Evolutionary conservation across 1,284 basidiomycete genomes (phyloP).

Genomic region (Cryptococcus hybrid): DNA sequence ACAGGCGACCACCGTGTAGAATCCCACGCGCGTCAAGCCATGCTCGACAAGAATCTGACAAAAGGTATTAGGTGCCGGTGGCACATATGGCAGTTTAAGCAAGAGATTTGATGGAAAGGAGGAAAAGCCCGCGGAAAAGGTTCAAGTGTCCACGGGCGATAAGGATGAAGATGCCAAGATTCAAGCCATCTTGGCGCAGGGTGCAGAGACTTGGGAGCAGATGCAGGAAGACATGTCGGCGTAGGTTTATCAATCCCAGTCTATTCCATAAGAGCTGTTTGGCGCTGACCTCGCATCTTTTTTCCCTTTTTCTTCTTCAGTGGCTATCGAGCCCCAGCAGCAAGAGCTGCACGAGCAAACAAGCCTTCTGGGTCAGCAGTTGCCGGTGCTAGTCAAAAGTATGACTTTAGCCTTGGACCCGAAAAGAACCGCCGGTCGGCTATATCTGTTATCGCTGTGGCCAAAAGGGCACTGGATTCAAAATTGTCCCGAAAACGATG

Average conservation of each 20-base stretch:
- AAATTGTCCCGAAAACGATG: constrained; percentile 76
- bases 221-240: constrained; percentile 47
- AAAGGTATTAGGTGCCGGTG: constrained; percentile 26
- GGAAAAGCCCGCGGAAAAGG: constrained; percentile 1
- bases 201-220: constrained; percentile 47
- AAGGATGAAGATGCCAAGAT: constrained; percentile 49
- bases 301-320: background rate
- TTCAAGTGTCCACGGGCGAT: constrained; percentile 42
- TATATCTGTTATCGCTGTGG: constrained; percentile 99
- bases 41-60: constrained; percentile 38
- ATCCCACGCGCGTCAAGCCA: constrained; percentile 40
- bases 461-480: constrained; percentile 99
- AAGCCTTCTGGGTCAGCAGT: constrained; percentile 20
- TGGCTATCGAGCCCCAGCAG: constrained; percentile 13
- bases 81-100: constrained; percentile 60
- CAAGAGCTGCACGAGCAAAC: constrained; percentile 8
- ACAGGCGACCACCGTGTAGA: constrained; percentile 49
- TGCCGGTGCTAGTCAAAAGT: constrained; percentile 55
- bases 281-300: background rate
- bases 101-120: constrained; percentile 79
- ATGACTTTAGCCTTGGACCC: constrained; percentile 52
- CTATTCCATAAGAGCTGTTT: background rate
- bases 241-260: constrained; percentile 23
- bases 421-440: constrained; percentile 64
- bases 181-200: constrained; percentile 45